A percentile compares a stretch with the other conserved stretches of the same genome.
phyloP scores from a whole-genome alignment of 1,284 basidiomycete species.

The Ganoderma multipileum region DNA sequence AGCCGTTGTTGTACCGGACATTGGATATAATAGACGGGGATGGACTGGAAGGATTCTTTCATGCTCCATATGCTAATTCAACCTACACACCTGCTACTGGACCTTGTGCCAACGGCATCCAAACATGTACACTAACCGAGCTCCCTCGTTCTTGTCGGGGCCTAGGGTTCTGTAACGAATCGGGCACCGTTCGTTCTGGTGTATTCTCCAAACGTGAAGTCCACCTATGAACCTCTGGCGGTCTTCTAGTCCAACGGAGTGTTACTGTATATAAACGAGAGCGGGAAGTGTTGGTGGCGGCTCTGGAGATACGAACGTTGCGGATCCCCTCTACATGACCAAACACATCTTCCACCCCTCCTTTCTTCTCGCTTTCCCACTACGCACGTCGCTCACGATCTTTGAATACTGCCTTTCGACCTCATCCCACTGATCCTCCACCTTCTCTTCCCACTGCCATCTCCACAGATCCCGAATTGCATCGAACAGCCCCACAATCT shows the following conservation, averaged over 20 bases:
- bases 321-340: not conserved
- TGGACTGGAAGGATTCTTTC: not conserved
- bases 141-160: too few species aligned
- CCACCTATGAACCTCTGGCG: too few species aligned
- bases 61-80: not conserved
- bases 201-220: too few species aligned
- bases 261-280: not conserved
- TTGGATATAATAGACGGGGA: not conserved
- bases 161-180: too few species aligned
- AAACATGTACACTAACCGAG: too few species aligned
- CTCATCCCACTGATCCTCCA: slow-evolving; percentile 31
- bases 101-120: not conserved
- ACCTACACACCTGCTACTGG: not conserved
- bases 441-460: slow-evolving; percentile 34
- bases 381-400: not conserved
- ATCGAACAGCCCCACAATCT: slow-evolving; percentile 21
- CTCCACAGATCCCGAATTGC: slow-evolving; percentile 30
- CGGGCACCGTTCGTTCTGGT: too few species aligned
- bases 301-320: not conserved
- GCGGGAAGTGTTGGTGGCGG: not conserved
- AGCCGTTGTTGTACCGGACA: slow-evolving; percentile 12
- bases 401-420: slow-evolving; percentile 13
- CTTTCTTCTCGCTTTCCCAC: not conserved
- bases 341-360: not conserved
- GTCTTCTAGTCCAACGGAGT: not conserved